phyloP scores from a whole-genome alignment of 176 grass and related monocot species.

The Oryza nivara region DNA sequence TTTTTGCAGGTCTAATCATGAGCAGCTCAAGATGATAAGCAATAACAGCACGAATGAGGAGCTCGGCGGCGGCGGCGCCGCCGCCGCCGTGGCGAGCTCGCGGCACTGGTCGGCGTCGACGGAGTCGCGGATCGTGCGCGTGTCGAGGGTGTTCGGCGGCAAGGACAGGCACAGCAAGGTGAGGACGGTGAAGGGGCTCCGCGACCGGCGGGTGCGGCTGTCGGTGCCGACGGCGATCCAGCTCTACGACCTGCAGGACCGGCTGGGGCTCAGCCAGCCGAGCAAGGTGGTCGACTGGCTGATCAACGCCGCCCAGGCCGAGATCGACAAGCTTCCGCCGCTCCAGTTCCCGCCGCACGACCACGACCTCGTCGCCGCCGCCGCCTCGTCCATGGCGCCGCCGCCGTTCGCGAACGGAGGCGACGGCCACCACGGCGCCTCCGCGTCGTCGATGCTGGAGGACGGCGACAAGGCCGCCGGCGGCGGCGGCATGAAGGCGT shows the following conservation, averaged over 20 bases:
- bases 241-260: slow-evolving; percentile 97
- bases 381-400: slow-evolving; percentile 29
- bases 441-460: slow-evolving; percentile 17
- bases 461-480: slow-evolving; percentile 11
- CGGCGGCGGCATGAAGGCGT: slow-evolving; percentile 32
- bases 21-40: slow-evolving; percentile 48
- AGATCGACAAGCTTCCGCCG: slow-evolving; percentile 96
- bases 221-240: slow-evolving; percentile 94
- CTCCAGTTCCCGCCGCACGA: slow-evolving; percentile 66
- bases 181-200: slow-evolving; percentile 75
- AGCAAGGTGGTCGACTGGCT: slow-evolving; percentile 99
- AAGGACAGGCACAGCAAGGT: slow-evolving; percentile 99
- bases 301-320: slow-evolving; percentile 73
- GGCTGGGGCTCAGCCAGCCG: slow-evolving; percentile 86
- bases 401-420: slow-evolving; percentile 21
- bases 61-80: slow-evolving; percentile 4
- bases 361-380: slow-evolving; percentile 47
- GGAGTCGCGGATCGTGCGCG: slow-evolving; percentile 89
- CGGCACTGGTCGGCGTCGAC: slow-evolving; percentile 68
- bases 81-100: slow-evolving; percentile 31
- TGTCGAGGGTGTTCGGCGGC: slow-evolving; percentile 84
- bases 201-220: slow-evolving; percentile 85
- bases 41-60: slow-evolving; percentile 37
- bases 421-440: background rate
- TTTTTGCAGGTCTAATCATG: slow-evolving; percentile 44